These are phyloP conservation scores for Allantophomopsis lycopodina DNA, from an alignment of 2,329 filamentous ascomycete genomes.

Conservation along the genomic window DNA sequence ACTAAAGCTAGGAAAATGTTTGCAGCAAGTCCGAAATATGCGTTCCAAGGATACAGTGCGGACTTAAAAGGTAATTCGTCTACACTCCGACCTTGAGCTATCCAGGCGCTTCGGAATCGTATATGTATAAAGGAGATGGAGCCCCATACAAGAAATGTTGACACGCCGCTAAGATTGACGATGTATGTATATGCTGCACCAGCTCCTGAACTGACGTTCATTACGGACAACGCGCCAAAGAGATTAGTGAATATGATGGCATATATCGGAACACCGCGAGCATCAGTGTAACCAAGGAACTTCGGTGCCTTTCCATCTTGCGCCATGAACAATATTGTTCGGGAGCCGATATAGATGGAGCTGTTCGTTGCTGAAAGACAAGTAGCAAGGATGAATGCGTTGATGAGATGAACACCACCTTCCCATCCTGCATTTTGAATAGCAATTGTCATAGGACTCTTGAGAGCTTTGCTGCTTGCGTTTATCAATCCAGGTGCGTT, in stretches of 20 bases:
- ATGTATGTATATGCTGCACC: constrained; percentile 54
- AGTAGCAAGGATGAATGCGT: constrained; percentile 62
- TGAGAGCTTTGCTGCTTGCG: constrained; percentile 45
- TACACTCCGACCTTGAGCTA: constrained; percentile 37
- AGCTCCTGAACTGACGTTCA: constrained; percentile 57
- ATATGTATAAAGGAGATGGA: constrained; percentile 59
- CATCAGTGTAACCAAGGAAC: constrained; percentile 55
- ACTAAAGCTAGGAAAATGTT: constrained; percentile 46
- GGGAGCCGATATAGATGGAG: constrained; percentile 64
- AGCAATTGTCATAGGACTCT: constrained; percentile 62
- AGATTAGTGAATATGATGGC: constrained; percentile 56
- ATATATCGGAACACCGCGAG: constrained; percentile 43
- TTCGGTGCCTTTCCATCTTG: constrained; percentile 57
- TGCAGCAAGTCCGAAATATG: constrained; percentile 42
- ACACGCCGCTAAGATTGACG: constrained; percentile 55
- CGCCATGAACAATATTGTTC: constrained; percentile 65
- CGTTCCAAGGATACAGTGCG: constrained; percentile 39
- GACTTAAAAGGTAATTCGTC: constrained; percentile 41
- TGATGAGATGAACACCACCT: constrained; percentile 62
- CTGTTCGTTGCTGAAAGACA: constrained; percentile 61
- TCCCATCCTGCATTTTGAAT: constrained; percentile 63
- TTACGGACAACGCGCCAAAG: constrained; percentile 60
- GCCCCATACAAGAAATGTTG: constrained; percentile 61
- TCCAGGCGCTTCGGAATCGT: constrained; percentile 54
- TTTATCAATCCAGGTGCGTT: constrained; percentile 51